These are phyloP conservation scores for Actinidia chinensis DNA, from an alignment of 179 eudicot species.

Conservation along the genomic window DNA sequence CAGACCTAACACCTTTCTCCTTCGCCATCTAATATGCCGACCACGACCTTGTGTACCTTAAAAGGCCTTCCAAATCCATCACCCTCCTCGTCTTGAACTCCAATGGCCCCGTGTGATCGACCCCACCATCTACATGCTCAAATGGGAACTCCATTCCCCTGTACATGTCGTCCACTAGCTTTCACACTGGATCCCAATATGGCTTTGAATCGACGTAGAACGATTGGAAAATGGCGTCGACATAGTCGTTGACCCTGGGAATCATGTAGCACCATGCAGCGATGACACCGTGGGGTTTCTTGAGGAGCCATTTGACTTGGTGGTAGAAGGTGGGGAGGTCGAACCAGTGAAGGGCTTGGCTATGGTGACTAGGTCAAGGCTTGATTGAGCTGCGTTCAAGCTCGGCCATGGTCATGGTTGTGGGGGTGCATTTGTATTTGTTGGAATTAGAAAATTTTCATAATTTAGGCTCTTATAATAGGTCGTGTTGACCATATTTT, in stretches of 20 bases:
- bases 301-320: constrained; percentile 51
- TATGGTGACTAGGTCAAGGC: constrained; percentile 59
- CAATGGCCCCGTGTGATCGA: constrained; percentile 68
- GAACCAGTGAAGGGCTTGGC: constrained; percentile 92
- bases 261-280: constrained; percentile 88
- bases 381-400: constrained; percentile 39
- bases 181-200: constrained; percentile 51
- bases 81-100: constrained; percentile 50
- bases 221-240: constrained; percentile 49
- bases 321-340: constrained; percentile 62
- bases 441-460: too few relatives aligned
- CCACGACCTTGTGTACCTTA: constrained; percentile 67
- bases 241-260: constrained; percentile 38
- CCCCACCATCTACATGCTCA: constrained; percentile 61
- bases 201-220: constrained; percentile 41
- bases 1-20: constrained; percentile 77
- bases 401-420: constrained; percentile 44
- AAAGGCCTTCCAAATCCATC: constrained; percentile 58
- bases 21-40: constrained; percentile 74
- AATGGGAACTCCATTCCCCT: constrained; percentile 64
- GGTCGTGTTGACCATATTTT: too few relatives aligned
- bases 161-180: constrained; percentile 54
- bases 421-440: constrained; percentile 52
- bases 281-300: constrained; percentile 69
- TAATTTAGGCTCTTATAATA: too few relatives aligned